Evolutionary conservation across 2,329 filamentous ascomycete genomes (phyloP), one percentile per base, ranked within the genome.

Genomic region (Ophiosphaerella herpotricha): DNA sequence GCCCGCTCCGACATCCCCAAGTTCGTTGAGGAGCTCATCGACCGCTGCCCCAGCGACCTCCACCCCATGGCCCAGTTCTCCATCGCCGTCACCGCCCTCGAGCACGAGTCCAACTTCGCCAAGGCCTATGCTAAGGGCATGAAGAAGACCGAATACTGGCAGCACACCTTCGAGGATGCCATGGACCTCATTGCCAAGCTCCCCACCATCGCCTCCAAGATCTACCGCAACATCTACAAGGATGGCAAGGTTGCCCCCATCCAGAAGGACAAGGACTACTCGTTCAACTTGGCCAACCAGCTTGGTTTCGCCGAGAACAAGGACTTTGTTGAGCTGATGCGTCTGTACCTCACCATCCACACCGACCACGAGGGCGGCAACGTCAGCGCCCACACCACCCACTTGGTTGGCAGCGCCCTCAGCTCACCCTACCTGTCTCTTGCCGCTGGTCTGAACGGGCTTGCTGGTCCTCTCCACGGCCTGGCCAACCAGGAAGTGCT

Each of bases 191-290:
- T 99, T 76, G 94, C 94, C 74, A 97, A 97, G 88, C 90, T 99
- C 69, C 94, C 94, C 75, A 97, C 91, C 77, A 97, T 99, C 72
- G 94, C 94, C 61, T 83, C 94, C 60, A 91, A 91, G 82, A 99
- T 99, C 85, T 99, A 99, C 88, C 94, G 96, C 83, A 99, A 99
- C 78, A 88, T 97, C 77, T 99, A 96, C 90, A 97, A 97, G 87
- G 94, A 96, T 74, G 94, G 94, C 81, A 97, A 97, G 88, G 93
- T 99, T 65, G 90, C 91, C 54, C 77, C 91, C 48, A 85, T 96
- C 76, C 88, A 97, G 84, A 95, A 96, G 85, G 93, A 97, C 82
- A 94, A 97, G 89, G 94, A 99, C 77, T 99, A 97, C 83, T 85
- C 88, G 70, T 99, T 88, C 90, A 99, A 99, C 89, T 90, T 99